Base-by-base conservation (phyloP, 2,329 filamentous ascomycete genomes). In the Aureobasidium sp. region DNA sequence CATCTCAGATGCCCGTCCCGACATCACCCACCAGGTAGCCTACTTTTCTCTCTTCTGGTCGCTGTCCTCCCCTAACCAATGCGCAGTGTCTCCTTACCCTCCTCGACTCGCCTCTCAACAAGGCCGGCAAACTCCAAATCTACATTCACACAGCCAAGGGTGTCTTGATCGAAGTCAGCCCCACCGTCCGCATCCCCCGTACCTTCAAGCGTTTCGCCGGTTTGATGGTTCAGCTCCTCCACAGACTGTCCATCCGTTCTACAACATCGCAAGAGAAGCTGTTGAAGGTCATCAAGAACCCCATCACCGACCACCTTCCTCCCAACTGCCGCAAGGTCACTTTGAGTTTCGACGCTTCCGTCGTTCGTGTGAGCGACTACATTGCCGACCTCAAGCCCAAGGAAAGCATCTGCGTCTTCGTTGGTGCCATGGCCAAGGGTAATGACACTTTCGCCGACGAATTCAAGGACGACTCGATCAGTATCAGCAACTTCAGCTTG, bases 151-250 rank as follows among this genome's bases (percentile, higher is more conserved):
- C 94, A 5, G 91, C 93, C 67, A 97, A 96, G 78, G 93, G 94
- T 57, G 93, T 97, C 39, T 81, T 99, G 69, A 99, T 99, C 71
- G 91, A 97, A 78, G 93, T 99, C 67, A 97, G 91, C 71, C 94
- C 94, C n/a, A 92, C 91, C 9, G 94, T 99, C 63, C 91, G 94
- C 71, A 97, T 99, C 67, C 94, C 94, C 56, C 87, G 94, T 76
- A 99, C 94, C 0, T 99, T 99, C 78, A 99, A 99, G 82, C 91
- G 94, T 44, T 99, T 99, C 71, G 94, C 94, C 49, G 94, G 94
- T 78, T 81, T 99, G 64, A 99, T 99, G 94, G 94, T 99, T 60
- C 94, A 99, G 78, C 83, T 99, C 40, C 85, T 99, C 48, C 94
- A 99, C 77, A 89, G 92, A 63, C 85, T 97, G 45, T 96, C 93